Evolutionary conservation across 768 basidiomycete species (phyloP).

Genomic region (Gymnopilus dilepis): DNA sequence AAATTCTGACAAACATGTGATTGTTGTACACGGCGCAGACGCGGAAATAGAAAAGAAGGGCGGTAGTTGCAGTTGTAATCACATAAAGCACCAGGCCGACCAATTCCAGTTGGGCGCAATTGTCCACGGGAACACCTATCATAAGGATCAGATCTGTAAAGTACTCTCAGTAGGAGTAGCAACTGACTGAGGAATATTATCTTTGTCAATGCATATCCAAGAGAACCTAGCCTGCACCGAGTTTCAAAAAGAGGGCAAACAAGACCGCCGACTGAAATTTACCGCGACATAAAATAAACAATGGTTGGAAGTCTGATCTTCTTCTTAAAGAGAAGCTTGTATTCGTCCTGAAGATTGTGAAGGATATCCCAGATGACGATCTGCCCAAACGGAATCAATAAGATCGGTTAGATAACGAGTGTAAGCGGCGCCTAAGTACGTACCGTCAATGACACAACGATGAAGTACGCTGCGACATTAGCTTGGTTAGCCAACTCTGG

Average conservation of each 20-base stretch:
- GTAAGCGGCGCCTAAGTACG: slow-evolving; percentile 1
- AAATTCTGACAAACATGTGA: slow-evolving; percentile 8
- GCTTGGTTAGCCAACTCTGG: slow-evolving; percentile 9
- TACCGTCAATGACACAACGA: slow-evolving; percentile 19
- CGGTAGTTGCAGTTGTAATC: slow-evolving; percentile 14
- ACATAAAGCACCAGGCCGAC: slow-evolving; percentile 9
- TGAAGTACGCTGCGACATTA: slow-evolving; percentile 9
- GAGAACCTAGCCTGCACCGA: background rate
- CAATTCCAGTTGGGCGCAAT: slow-evolving; percentile 10
- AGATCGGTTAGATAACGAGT: background rate
- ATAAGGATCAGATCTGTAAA: background rate
- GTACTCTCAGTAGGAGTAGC: background rate
- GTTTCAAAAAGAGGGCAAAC: background rate
- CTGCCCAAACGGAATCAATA: slow-evolving; percentile 5
- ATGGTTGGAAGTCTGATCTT: slow-evolving; percentile 13
- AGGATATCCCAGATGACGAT: slow-evolving; percentile 23
- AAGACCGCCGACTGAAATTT: background rate
- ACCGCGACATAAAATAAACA: slow-evolving; percentile 23
- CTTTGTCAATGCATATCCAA: slow-evolving; percentile 2
- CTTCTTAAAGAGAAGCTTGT: slow-evolving; percentile 10
- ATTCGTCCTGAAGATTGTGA: slow-evolving; percentile 17
- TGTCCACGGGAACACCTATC: slow-evolving; percentile 8
- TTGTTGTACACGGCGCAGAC: slow-evolving; percentile 25
- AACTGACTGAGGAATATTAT: slow-evolving; percentile 16
- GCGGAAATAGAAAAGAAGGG: slow-evolving; percentile 23